Evolutionary conservation across 805 yeast genomes (phyloP), one percentile per base, ranked within the genome.

Genomic region (Candida arabinofermentans): DNA sequence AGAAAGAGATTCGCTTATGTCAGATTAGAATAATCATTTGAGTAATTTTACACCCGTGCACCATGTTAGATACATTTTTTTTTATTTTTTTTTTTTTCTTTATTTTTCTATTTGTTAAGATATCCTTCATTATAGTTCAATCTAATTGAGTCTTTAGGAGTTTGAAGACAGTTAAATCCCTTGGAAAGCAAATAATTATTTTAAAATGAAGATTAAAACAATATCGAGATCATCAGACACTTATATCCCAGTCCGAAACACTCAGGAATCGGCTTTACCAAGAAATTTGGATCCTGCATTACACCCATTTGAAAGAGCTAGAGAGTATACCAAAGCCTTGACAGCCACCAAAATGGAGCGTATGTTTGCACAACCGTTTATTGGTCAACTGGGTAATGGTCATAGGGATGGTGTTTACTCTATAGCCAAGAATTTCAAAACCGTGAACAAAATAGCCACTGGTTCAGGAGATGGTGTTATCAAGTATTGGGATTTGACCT

Each of bases 281-380:
- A 75, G 99, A 44, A 93, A 93, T 64, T 68, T 93, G 53, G 83
- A 91, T 59, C 96, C 99, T 2, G 93, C 91, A 18, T 70, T 93
- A 36, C 99, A 93, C 67, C 99, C 97, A 0, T 91, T 93, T 57
- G 98, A 93, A 66, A 74, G 98, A 53, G 97, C 98, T 5, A 75
- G 99, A 59, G 99, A 93, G 65, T 93, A 93, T 58, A 86, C 97
- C 16, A 78, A 90, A 51, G 98, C 98, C 0, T 66, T 93, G 40
- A 91, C 87, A 42, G 98, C 99, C 22, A 90, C 98, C 13, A 93
- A 93, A 61, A 64, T 93, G 67, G 98, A 91, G 59, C 75, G 97
- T 51, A 83, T 93, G 86, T 93, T 93, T 74, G 98, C 99, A 0
- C 90, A 90, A 58, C 99, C 99, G 2, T 93, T 93, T 64, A 73